Base-by-base conservation (phyloP, 768 basidiomycete species). In the Rhodotorula kratochvilovae region DNA sequence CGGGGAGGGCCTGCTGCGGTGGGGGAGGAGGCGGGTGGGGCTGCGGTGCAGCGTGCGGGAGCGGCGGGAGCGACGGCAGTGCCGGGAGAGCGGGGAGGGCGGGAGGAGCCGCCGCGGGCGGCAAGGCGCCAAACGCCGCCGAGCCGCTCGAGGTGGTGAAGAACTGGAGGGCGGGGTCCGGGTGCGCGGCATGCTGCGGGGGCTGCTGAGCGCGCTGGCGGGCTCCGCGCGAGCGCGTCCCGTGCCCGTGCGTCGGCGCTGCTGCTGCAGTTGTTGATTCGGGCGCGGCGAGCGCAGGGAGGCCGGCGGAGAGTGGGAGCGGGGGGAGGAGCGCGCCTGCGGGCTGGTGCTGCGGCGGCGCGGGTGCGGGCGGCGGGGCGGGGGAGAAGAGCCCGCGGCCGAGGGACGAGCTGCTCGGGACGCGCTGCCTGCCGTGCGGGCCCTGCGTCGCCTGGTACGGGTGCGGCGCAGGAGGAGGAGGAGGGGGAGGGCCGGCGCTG, bases 21-120 rank as follows among this genome's bases (percentile, higher is more conserved):
- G 58, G 31, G 23, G 31, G 57, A 2, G 25, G 29, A 12, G 42
- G 31, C 12, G 39, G 45, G 7, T 31, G 29, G 4, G 50, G 60
- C 23, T 27, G 48, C 29, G 61, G 46, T 5, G 61, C 39, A 15
- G 23, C 23, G 48, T 50, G 25, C 15, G 69, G 69, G 5, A 68
- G 36, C 23, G 67, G 61, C 12, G 67, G 67, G 33, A 70, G 45
- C 16, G 62, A 36, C 1, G 69, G 63, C 1, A 64, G 63, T 6
- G 63, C 27, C 10, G 64, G 63, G 33, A 65, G 63, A 2, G 63
- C 36, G 13, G 68, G 63, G 2, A 70, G 64, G 36, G 59, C 31
- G 33, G 65, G 54, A 21, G 55, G 53, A 15, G 54, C 54, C 2
- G 64, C 29, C 11, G 63, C 43, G 15, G 60, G 66, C 31, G 63